Evolutionary conservation across 2,329 filamentous ascomycete genomes (phyloP), one percentile per base, ranked within the genome.

Genomic region (Aspergillus flavus): DNA sequence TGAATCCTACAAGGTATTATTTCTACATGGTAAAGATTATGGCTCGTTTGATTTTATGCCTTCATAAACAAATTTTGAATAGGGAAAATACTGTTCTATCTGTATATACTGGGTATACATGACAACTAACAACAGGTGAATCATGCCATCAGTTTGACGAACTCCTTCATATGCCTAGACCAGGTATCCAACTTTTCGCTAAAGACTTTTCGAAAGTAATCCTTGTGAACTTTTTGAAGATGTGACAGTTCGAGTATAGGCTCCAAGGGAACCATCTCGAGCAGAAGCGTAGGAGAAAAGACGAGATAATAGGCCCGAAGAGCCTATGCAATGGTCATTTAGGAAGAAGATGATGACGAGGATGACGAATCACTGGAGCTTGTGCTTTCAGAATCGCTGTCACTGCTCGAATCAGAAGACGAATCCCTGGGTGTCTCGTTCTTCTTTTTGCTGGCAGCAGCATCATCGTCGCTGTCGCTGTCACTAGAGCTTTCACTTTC

Each of bases 401-500:
- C 64, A 30, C 60, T 66, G 64, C 64, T 67, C 16, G 64, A 63
- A 46, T 66, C 59, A 1, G 66, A 61, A 9, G 64, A 63, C 4
- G 60, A 63, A 52, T 63, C 65, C 36, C 59, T 67, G 12, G 50
- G 26, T 11, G 57, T 62, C 39, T 68, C 64, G 34, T 64, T 71
- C n/a, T 54, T 58, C 30, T 59, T 64, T 46, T 65, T 62, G n/a
- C 61, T 19, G 30, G 61, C 62, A 16, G 46, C 50, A 32, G 39
- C 39, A n/a, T 64, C 52, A 30, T 71, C 67, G 46, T 73, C 74
- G 6, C 69, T 72, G 28, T 71, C 65, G 62, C 73, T 69, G 56
- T 70, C 65, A 46, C 70, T 72, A 34, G 71, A 70, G 59, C 69
- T 74, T 11, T 73, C 72, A 50, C 76, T 79, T 52, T 77, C 76